These are phyloP conservation scores for Toxoplasma gondii DNA, from an alignment of 169 alveolate genomes.

Conservation along the genomic window DNA sequence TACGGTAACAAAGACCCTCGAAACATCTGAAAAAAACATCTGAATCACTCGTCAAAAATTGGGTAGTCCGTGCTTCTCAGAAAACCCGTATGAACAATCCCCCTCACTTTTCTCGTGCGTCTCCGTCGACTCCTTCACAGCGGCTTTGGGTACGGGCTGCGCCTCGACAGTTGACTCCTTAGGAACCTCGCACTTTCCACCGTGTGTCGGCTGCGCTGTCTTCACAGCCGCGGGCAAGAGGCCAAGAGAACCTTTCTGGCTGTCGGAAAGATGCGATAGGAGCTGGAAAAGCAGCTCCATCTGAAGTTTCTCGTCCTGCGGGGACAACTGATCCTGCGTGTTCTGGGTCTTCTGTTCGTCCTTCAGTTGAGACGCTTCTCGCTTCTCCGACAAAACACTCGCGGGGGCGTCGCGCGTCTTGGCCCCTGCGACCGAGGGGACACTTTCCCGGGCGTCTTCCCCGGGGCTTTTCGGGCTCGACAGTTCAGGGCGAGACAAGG, in stretches of 20 bases:
- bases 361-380: neutral
- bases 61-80: too few relatives aligned
- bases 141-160: too few relatives aligned
- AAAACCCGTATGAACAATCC: too few relatives aligned
- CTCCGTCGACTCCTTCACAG: too few relatives aligned
- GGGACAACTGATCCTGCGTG: neutral
- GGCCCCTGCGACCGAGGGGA: neutral
- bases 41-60: too few relatives aligned
- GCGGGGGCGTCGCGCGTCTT: neutral
- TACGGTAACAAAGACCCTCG: too few relatives aligned
- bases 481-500: neutral
- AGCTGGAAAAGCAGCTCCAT: neutral
- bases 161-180: too few relatives aligned
- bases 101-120: too few relatives aligned
- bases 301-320: neutral
- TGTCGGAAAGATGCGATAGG: neutral
- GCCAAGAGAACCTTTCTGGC: neutral
- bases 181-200: too few relatives aligned
- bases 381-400: neutral
- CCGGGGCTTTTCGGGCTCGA: neutral
- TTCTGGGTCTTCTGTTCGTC: neutral
- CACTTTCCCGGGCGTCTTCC: neutral
- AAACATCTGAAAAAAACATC: too few relatives aligned
- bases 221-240: neutral
- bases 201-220: too few relatives aligned